Evolutionary conservation across 2,329 filamentous ascomycete genomes (phyloP).

Genomic region (Fusarium proliferatum): DNA sequence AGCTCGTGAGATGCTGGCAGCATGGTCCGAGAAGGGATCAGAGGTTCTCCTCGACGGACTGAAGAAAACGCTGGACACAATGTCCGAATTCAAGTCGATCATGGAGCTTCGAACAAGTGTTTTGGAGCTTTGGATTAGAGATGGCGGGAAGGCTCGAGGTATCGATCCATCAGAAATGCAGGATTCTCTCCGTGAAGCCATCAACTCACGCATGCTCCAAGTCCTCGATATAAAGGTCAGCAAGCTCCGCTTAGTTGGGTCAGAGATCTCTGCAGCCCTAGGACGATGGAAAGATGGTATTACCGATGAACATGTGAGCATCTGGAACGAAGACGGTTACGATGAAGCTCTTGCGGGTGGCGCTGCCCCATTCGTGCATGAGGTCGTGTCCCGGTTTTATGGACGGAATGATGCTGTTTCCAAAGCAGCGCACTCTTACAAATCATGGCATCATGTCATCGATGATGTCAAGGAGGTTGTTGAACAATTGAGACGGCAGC

Average conservation of each 20-base stretch:
- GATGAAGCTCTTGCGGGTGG: slow-evolving; percentile 74
- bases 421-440: slow-evolving; percentile 71
- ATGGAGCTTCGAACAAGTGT: slow-evolving; percentile 76
- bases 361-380: slow-evolving; percentile 74
- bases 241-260: slow-evolving; percentile 73
- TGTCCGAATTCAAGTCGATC: slow-evolving; percentile 75
- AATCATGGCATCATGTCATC: slow-evolving; percentile 79
- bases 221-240: slow-evolving; percentile 73
- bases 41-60: slow-evolving; percentile 71
- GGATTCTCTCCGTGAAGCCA: slow-evolving; percentile 72
- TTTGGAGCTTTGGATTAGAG: slow-evolving; percentile 79
- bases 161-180: slow-evolving; percentile 77
- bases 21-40: slow-evolving; percentile 72
- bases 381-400: slow-evolving; percentile 75
- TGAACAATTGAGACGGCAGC: slow-evolving; percentile 72
- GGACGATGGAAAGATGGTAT: slow-evolving; percentile 67
- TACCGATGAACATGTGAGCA: slow-evolving; percentile 61
- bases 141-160: slow-evolving; percentile 71
- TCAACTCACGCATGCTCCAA: slow-evolving; percentile 74
- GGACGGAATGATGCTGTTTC: slow-evolving; percentile 77
- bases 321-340: slow-evolving; percentile 76
- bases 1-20: slow-evolving; percentile 68
- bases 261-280: slow-evolving; percentile 71
- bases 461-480: slow-evolving; percentile 72
- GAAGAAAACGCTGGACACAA: slow-evolving; percentile 66